These are phyloP conservation scores for Chaetomium globosum DNA, from an alignment of 2,329 filamentous ascomycete species.

Conservation along the genomic window DNA sequence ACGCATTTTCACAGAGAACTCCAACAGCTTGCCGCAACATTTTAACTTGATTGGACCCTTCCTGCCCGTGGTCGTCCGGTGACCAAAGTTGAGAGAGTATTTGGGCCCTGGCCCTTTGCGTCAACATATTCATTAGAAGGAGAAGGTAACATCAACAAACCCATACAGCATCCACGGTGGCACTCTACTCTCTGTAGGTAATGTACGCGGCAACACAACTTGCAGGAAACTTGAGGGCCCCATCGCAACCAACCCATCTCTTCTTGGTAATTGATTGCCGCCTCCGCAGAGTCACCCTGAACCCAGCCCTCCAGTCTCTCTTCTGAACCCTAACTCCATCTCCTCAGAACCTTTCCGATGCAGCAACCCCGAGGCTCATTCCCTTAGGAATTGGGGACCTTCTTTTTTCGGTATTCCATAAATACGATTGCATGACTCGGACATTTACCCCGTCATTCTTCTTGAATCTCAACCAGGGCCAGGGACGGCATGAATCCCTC, in stretches of 20 bases:
- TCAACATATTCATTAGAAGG: too few relatives aligned
- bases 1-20: background rate
- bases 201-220: background rate
- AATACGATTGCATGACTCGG: too few relatives aligned
- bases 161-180: background rate
- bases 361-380: background rate
- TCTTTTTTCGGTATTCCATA: background rate
- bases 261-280: background rate
- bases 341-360: background rate
- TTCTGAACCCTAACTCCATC: background rate
- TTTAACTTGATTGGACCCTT: background rate
- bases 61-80: background rate
- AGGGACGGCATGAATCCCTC: too few relatives aligned
- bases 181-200: background rate
- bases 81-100: background rate
- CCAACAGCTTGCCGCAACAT: background rate
- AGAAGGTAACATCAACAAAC: background rate
- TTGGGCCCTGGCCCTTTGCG: too few relatives aligned
- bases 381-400: background rate
- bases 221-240: background rate
- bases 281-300: background rate
- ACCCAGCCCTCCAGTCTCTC: too few relatives aligned
- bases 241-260: background rate
- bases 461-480: too few relatives aligned
- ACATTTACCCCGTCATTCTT: too few relatives aligned